A percentile compares a stretch with the other conserved stretches of the same genome.
phyloP scores from a whole-genome alignment of 768 basidiomycete genomes.

The Austroboletus eburneus region DNA sequence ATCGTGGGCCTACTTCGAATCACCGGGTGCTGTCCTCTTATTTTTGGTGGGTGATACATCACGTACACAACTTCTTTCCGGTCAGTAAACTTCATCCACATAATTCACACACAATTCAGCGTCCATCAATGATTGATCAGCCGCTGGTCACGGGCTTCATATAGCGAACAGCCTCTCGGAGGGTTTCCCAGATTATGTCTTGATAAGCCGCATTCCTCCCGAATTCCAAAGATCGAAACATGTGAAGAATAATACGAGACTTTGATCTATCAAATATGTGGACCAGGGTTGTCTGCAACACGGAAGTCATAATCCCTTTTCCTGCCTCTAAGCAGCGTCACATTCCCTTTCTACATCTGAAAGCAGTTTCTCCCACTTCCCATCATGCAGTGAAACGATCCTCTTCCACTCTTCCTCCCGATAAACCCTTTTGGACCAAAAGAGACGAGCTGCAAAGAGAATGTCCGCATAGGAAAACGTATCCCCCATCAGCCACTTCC shows the following conservation, averaged over 20 bases:
- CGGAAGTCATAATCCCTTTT: too few relatives aligned
- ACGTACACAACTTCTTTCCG: background rate
- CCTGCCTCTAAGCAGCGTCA: constrained; percentile 3
- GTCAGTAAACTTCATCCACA: too few relatives aligned
- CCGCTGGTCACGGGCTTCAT: too few relatives aligned
- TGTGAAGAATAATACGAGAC: too few relatives aligned
- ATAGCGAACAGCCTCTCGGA: too few relatives aligned
- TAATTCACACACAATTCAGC: too few relatives aligned
- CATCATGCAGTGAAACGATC: constrained; percentile 22
- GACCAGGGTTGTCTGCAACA: too few relatives aligned
- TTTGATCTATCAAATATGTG: too few relatives aligned
- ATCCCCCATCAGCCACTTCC: constrained; percentile 30
- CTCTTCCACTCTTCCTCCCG: constrained; percentile 25
- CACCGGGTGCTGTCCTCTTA: background rate
- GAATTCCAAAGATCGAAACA: too few relatives aligned
- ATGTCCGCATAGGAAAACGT: constrained; percentile 30
- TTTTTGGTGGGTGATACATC: background rate
- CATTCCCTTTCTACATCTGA: constrained; percentile 26
- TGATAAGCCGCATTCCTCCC: too few relatives aligned
- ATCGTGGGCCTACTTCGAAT: constrained; percentile 11
- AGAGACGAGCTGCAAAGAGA: constrained; percentile 13
- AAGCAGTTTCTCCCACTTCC: constrained; percentile 25
- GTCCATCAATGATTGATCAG: background rate
- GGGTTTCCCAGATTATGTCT: too few relatives aligned
- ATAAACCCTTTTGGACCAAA: constrained; percentile 19